Percentiles rank a stretch among this genome's conserved stretches.
phyloP scores from a whole-genome alignment of 306 rosid species.

The Ceratonia siliqua region DNA sequence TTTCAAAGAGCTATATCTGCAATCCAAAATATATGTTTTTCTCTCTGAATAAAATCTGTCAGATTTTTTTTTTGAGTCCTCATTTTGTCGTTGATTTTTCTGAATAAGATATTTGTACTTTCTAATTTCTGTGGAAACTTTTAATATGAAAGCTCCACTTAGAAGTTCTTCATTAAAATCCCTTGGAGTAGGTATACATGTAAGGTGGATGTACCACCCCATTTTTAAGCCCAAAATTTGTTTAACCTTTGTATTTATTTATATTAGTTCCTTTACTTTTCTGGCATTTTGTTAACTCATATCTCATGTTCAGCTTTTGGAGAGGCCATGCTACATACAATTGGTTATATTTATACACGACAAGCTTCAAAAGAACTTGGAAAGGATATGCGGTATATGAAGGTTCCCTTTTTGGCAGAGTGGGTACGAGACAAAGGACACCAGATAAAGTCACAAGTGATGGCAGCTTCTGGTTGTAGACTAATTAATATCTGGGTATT shows the following conservation, averaged over 20 bases:
- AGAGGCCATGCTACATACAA: conserved; percentile 96
- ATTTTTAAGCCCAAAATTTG: not conserved
- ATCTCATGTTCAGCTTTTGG: conserved; percentile 73
- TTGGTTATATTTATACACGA: conserved; percentile 92
- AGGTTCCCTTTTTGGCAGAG: conserved; percentile 91
- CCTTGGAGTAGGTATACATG: not conserved
- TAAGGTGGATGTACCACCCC: not conserved
- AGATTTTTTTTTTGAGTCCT: not conserved
- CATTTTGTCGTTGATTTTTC: not conserved
- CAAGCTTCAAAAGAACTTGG: conserved; percentile 83
- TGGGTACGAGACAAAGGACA: conserved; percentile 98
- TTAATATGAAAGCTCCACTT: not conserved
- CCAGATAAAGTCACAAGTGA: conserved; percentile 88
- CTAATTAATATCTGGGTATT: conserved; percentile 9
- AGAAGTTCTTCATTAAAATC: not conserved
- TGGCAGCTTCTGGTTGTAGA: conserved; percentile 91
- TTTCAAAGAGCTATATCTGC: not conserved
- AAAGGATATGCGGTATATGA: conserved; percentile 76
- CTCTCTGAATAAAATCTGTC: not conserved
- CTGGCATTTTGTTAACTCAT: conserved; percentile 18
- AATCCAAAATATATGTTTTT: not conserved
- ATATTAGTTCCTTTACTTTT: conserved; percentile 9
- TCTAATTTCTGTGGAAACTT: not conserved
- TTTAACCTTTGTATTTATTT: not conserved
- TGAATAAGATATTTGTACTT: not conserved